Base-by-base conservation (phyloP, 208 protist genomes). In the Phytomonas serpens region DNA sequence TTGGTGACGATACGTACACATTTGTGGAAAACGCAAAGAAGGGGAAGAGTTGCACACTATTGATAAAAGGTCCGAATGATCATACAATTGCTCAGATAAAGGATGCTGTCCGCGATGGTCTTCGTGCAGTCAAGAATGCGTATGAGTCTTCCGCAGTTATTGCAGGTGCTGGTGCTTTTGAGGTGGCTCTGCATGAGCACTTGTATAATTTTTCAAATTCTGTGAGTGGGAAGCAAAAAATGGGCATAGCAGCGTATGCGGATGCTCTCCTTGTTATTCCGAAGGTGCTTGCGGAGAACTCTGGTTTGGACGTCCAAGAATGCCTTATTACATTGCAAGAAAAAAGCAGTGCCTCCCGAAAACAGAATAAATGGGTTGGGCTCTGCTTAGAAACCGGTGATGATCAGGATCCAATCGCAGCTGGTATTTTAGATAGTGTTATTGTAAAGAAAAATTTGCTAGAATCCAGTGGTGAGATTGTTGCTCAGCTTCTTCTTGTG, bases 1-100 rank as follows among this genome's bases (percentile, higher is more conserved):
- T 99, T 2, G 98, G 99, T 42, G 99, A 99, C 72, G 98, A 99
- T 64, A 99, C 99, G 81, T 99, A 98, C 86, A 99, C 99, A 4
- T 99, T 99, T 89, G 94, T 99, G 16, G 99, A 99, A 83, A 97
- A 98, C 62, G 85, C 90, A 57, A 90, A 95, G 74, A 91, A 98
- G 68, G 98, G 98, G 27, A 82, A 88, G 67, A 99, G 98, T 67
- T 99, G 98, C 86, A 99, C 99, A 19, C 97, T 99, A 30, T 79
- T 99, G 6, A 93, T 99, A 63, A 99, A 99, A 82, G 98, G 98
- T 14, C 98, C 99, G 52, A 99, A 99, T 79, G 95, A 98, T 69
- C 98, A 99, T 85, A 99, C 97, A 0, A 99, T 99, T 77, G 92
- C 88, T 4, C 99, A 99, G 82, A 98, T 99, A 72, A 99, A 99